A percentile compares a stretch with the other conserved stretches of the same genome.
These are phyloP conservation scores for Nannochloropsis salina DNA, from an alignment of 108 stramenopile genomes.

Conservation along the genomic window DNA sequence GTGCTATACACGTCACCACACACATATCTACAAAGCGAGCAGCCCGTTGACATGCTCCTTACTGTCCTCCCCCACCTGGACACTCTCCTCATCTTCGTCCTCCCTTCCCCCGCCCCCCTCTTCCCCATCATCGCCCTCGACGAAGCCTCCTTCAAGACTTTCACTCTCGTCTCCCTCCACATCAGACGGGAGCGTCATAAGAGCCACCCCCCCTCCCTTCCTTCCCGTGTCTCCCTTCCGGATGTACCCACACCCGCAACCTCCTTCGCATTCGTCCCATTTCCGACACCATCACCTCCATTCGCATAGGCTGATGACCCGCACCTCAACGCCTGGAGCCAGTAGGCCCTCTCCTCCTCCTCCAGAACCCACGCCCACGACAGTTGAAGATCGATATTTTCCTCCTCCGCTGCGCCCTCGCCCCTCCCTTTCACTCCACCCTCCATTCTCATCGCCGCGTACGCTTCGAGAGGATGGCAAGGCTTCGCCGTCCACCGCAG, in stretches of 20 bases:
- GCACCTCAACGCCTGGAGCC: not conserved
- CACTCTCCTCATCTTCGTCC: not conserved
- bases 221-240: not conserved
- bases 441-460: not conserved
- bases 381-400: not conserved
- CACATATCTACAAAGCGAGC: not conserved
- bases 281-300: not conserved
- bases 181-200: not conserved
- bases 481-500: constrained; percentile 32
- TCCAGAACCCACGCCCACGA: not conserved
- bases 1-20: not conserved
- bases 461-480: constrained; percentile 13
- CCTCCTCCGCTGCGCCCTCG: not conserved
- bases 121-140: not conserved
- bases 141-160: no score
- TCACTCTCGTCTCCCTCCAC: no score
- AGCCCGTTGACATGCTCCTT: not conserved
- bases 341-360: not conserved
- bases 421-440: not conserved
- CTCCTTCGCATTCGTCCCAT: not conserved
- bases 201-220: not conserved
- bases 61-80: not conserved
- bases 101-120: not conserved
- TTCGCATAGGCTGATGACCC: not conserved
- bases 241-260: not conserved